Evolutionary conservation across 345 rosid species (phyloP), one percentile per base, ranked within the genome.

Genomic region (Cardamine resedifolia): DNA sequence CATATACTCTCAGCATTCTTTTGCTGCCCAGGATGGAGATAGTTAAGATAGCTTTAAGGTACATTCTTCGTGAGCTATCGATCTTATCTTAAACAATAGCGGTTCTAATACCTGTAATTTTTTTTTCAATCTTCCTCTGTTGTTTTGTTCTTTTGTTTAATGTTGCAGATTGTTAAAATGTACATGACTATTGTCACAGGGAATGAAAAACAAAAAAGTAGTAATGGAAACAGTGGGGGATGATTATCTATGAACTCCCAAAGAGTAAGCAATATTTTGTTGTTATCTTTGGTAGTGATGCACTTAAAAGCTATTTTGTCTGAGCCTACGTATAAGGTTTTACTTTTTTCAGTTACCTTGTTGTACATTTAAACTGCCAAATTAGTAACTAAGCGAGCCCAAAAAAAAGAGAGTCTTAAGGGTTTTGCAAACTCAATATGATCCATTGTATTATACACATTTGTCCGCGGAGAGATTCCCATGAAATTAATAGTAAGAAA

Each of bases 1-100:
- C 94, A 88, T 82, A 86, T 61, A 79, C 79, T 69, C 61, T 85
- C 84, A 49, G 75, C 84, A 83, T 86, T 88, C 79, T 85, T 83
- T 81, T 80, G 70, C 73, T 78, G 71, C 68, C 74, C 81, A 72
- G 79, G 82, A 47, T 81, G 78, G 81, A 73, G 31, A 60, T 67
- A 73, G 76, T 76, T 77, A 68, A 78, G 81, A 76, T 74, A 76
- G 73, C 67, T 64, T 36, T 50, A 77, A 85, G 92, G 92, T 84
- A 73, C 73, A 68, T 55, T 16, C 63, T 60, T 63, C 41, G n/a
- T 18, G 18, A 73, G 77, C 72, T 58, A 34, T 18, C 39, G 1
- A 15, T 45, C 58, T 45, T 23, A 63, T 47, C 58, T 15, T 45
- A 33, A 0, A 62, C 45, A 18, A 14, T 7, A 8, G 21, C n/a